Evolutionary conservation across 306 rosid species (phyloP), one percentile per base, ranked within the genome.

Genomic region (Boehmeria nivea): DNA sequence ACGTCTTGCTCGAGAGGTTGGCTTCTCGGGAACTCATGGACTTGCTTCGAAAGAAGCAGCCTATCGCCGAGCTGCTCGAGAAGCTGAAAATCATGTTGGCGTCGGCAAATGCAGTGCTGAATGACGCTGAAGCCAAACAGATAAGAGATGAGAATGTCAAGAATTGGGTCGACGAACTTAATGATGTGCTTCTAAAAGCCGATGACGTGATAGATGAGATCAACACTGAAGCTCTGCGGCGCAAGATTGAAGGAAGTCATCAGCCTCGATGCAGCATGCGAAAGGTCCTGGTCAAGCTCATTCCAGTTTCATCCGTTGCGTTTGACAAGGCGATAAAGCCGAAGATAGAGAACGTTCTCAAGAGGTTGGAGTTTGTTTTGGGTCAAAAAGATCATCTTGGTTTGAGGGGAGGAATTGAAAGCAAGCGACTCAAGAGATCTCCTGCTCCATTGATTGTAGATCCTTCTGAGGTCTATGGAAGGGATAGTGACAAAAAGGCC

Each of bases 61-160:
- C 22, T 36, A n/a, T 13, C 0, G 38, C 33, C 1, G 16, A 10
- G 2, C 12, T 57, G 47, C 65, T 64, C 10, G 14, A 34, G 3
- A 36, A 64, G 26, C 47, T 79, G 16, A 24, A 34, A 2, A 10
- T 43, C n/a, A 56, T 51, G 2, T 24, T 68, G 12, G 26, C 16
- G 14, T 52, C 68, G 7, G 40, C 69, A 12, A 46, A 43, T n/a
- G 13, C 9, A 19, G 45, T 74, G 21, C 40, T 78, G 6, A 61
- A 64, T 1, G 81, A 78, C 52, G 75, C 81, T 10, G 75, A 74
- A 51, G 54, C 42, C 38, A 71, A 38, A 36, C 78, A 78, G n/a
- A 39, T 63, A 4, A n/a, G 14, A 9, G 48, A 1, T 18, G 42
- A 36, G 1, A 23, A 18, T 0, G 72, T 78, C 13, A 74, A 57